These are phyloP conservation scores for Oryza nivara DNA, from an alignment of 176 grass and related monocot genomes.

Conservation along the genomic window DNA sequence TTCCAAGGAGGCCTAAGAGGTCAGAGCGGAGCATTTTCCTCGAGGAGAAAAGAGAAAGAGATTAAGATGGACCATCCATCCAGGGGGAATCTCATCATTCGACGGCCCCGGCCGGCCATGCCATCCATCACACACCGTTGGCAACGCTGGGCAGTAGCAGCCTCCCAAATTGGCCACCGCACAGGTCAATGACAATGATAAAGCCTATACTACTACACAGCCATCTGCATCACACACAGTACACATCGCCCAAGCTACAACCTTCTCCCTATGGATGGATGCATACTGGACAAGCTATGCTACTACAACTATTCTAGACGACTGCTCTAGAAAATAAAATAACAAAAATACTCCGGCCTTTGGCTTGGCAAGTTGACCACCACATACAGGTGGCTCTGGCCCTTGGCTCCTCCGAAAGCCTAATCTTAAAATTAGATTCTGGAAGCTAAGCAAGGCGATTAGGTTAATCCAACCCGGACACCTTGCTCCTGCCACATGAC, in stretches of 20 bases:
- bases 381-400: constrained; percentile 3
- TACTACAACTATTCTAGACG: background rate
- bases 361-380: constrained; percentile 29
- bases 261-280: background rate
- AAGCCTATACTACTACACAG: background rate
- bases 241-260: background rate
- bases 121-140: background rate
- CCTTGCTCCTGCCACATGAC: constrained; percentile 34
- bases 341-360: background rate
- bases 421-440: constrained; percentile 8
- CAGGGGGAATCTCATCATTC: constrained; percentile 23
- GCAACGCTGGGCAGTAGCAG: background rate
- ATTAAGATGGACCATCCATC: background rate
- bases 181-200: constrained; percentile 37
- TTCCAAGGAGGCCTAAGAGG: too few relatives aligned
- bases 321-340: background rate
- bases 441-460: constrained; percentile 5
- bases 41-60: background rate
- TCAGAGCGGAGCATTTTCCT: background rate
- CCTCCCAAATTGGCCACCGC: too few relatives aligned
- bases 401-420: constrained; percentile 25
- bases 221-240: background rate
- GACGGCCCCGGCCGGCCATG: background rate
- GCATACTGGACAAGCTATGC: background rate
- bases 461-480: constrained; percentile 36